phyloP scores from a whole-genome alignment of 2,329 filamentous ascomycete species.

The Fonsecaea pedrosoi region DNA sequence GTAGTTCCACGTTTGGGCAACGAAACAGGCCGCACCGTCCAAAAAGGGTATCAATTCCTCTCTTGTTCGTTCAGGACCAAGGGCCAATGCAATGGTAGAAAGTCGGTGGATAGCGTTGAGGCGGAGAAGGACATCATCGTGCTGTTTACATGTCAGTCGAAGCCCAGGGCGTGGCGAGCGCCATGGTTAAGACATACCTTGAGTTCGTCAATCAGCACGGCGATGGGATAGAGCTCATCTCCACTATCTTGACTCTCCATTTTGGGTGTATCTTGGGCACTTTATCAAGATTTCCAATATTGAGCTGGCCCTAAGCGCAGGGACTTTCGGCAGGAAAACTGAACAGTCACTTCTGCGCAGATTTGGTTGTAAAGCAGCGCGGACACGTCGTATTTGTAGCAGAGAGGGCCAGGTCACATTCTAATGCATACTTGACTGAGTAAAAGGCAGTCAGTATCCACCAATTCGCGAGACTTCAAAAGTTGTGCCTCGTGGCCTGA shows the following conservation, averaged over 20 bases:
- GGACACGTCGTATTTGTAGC: conserved; percentile 6
- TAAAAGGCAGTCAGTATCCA: conserved; percentile 16
- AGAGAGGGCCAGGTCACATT: conserved; percentile 20
- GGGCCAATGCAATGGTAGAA: conserved; percentile 94
- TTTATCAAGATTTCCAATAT: conserved; percentile 40
- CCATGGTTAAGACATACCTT: conserved; percentile 70
- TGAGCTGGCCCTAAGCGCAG: conserved; percentile 19
- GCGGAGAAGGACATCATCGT: conserved; percentile 96
- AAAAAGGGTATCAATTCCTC: conserved; percentile 99
- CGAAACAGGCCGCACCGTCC: conserved; percentile 72
- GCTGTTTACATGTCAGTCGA: conserved; percentile 62
- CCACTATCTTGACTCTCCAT: conserved; percentile 94
- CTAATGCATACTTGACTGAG: conserved; percentile 30
- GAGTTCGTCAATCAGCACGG: conserved; percentile 98
- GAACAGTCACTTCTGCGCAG: conserved; percentile 1
- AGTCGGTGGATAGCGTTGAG: conserved; percentile 98
- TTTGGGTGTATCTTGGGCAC: conserved; percentile 55
- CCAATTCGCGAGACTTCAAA: neutral
- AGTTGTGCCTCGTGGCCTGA: conserved; percentile 15
- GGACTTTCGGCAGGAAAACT: conserved; percentile 10
- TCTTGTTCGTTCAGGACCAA: conserved; percentile 94
- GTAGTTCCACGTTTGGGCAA: conserved; percentile 37
- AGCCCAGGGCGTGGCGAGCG: conserved; percentile 1
- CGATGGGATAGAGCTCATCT: conserved; percentile 99
- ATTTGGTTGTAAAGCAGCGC: conserved; percentile 3